These are phyloP conservation scores for Pharus latifolius DNA, from an alignment of 176 grass and related monocot species.

Conservation along the genomic window DNA sequence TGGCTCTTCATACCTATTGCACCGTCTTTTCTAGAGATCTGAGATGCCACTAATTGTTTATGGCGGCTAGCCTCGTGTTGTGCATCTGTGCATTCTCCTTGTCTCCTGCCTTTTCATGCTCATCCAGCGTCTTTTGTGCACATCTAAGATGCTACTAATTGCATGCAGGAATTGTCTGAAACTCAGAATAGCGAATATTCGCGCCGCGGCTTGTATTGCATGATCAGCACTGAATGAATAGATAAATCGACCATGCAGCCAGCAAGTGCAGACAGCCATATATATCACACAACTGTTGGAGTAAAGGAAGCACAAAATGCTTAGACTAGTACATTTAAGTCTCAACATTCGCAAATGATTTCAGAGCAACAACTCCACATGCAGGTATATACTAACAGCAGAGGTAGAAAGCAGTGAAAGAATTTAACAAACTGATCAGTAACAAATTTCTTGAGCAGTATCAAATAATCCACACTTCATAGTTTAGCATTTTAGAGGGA, in stretches of 20 bases:
- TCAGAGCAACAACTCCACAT: background rate
- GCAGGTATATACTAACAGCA: too few relatives aligned
- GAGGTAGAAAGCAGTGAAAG: too few relatives aligned
- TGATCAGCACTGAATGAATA: too few relatives aligned
- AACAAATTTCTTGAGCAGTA: background rate
- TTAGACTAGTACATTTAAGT: background rate
- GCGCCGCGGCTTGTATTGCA: too few relatives aligned
- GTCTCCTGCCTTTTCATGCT: background rate
- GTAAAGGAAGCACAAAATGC: too few relatives aligned
- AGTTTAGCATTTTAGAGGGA: too few relatives aligned
- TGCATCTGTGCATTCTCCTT: background rate
- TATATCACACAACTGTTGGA: too few relatives aligned
- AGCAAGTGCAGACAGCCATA: too few relatives aligned
- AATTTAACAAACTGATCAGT: too few relatives aligned
- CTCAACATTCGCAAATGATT: background rate
- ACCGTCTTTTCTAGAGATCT: background rate
- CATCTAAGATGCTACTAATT: background rate
- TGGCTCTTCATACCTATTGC: background rate
- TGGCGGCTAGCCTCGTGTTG: background rate
- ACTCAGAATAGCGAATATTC: too few relatives aligned
- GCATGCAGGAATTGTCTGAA: too few relatives aligned
- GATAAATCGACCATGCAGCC: too few relatives aligned
- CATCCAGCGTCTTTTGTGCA: background rate
- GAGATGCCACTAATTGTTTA: background rate
- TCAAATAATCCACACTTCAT: conserved; percentile 6